A percentile compares a stretch with the other conserved stretches of the same genome.
These are phyloP conservation scores for Aspergillus niger DNA, from an alignment of 2,329 filamentous ascomycete species.

Conservation along the genomic window DNA sequence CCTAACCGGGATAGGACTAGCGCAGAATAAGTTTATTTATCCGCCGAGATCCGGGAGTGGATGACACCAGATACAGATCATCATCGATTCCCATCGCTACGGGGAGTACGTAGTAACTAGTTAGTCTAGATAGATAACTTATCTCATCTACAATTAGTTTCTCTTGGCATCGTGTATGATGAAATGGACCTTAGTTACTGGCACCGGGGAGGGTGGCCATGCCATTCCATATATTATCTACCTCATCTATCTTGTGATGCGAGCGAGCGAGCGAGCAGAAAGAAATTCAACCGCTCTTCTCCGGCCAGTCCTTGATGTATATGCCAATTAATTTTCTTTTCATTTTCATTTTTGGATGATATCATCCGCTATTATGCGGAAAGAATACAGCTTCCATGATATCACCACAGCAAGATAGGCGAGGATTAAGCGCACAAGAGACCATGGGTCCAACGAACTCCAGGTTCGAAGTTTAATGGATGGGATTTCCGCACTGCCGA, in stretches of 20 bases:
- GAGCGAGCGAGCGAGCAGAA: no score
- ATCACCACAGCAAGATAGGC: constrained; percentile 16
- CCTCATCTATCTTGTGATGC: no score
- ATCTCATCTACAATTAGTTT: not conserved
- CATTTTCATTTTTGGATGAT: not conserved
- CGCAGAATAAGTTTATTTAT: not conserved
- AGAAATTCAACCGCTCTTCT: not conserved
- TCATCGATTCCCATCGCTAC: not conserved
- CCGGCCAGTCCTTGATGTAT: not conserved
- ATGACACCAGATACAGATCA: not conserved
- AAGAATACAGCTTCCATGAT: constrained; percentile 14
- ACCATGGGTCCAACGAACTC: not conserved
- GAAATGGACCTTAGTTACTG: no score
- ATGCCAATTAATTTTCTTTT: no score
- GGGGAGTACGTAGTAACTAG: not conserved
- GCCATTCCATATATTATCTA: no score
- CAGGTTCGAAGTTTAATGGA: not conserved
- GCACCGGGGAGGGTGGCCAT: no score
- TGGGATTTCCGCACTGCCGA: constrained; percentile 8
- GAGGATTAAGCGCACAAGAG: not conserved
- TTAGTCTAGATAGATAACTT: not conserved
- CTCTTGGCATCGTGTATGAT: not conserved
- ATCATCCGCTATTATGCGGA: not conserved
- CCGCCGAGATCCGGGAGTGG: not conserved
- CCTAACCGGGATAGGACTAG: not conserved